These are phyloP conservation scores for Lipomyces oligophaga DNA, from an alignment of 805 yeast species.

Conservation along the genomic window DNA sequence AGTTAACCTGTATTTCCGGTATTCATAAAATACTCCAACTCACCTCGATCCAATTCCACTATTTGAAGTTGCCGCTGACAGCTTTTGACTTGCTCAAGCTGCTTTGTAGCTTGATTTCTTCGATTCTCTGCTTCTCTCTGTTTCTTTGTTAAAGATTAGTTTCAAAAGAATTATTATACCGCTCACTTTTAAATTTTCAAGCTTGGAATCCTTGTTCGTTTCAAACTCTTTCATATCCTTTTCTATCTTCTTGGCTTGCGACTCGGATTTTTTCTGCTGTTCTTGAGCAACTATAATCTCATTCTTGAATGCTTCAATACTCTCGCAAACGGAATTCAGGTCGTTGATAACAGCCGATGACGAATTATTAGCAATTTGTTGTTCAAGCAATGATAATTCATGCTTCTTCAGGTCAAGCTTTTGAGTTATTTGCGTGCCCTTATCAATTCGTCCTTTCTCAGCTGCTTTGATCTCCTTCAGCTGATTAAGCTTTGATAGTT, in stretches of 20 bases:
- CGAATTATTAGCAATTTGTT: conserved; percentile 29
- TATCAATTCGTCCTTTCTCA: conserved; percentile 17
- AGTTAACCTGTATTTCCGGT: background rate
- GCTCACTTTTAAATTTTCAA: conserved; percentile 50
- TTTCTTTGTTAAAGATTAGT: conserved; percentile 2
- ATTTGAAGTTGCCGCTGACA: conserved; percentile 57
- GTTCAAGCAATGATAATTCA: conserved; percentile 33
- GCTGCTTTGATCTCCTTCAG: conserved; percentile 34
- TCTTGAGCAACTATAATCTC: conserved; percentile 41
- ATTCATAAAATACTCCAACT: background rate
- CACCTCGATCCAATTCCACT: conserved; percentile 53
- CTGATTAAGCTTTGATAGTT: conserved; percentile 45
- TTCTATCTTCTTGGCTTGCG: conserved; percentile 54
- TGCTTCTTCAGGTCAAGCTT: conserved; percentile 36
- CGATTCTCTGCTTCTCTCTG: conserved; percentile 48
- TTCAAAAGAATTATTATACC: conserved; percentile 5
- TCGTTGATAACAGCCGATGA: conserved; percentile 30
- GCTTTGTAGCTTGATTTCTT: conserved; percentile 36
- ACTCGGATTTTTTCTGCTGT: conserved; percentile 36
- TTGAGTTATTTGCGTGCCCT: conserved; percentile 26
- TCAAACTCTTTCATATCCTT: conserved; percentile 79
- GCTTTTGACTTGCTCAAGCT: conserved; percentile 44
- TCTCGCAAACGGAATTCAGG: conserved; percentile 42
- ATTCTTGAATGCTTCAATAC: conserved; percentile 44
- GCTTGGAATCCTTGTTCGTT: conserved; percentile 72